phyloP scores from a whole-genome alignment of 2,329 filamentous ascomycete species.

The Aspergillus flavus region DNA sequence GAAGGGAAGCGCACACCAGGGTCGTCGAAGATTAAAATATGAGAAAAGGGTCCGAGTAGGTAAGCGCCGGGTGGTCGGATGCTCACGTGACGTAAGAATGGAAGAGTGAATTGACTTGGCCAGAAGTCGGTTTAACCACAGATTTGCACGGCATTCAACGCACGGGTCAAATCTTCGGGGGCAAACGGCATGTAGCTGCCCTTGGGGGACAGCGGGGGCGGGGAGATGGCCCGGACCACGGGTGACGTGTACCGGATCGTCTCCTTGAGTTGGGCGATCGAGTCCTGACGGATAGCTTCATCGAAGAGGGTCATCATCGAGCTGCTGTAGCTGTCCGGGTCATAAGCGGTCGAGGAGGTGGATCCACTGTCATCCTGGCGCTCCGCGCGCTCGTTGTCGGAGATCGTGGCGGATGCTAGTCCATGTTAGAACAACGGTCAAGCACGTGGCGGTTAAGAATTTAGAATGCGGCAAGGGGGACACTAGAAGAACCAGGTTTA shows the following conservation, averaged over 20 bases:
- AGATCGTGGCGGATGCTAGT: slow-evolving; percentile 23
- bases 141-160: slow-evolving; percentile 41
- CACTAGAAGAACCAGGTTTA: slow-evolving; percentile 6
- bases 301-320: slow-evolving; percentile 39
- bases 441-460: not conserved
- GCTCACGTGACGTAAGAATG: slow-evolving; percentile 6
- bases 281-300: slow-evolving; percentile 31
- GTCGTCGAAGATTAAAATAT: slow-evolving; percentile 12
- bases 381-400: slow-evolving; percentile 27
- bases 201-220: slow-evolving; percentile 26
- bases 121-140: slow-evolving; percentile 23
- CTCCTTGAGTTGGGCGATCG: slow-evolving; percentile 35
- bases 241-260: slow-evolving; percentile 36
- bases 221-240: slow-evolving; percentile 30
- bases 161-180: slow-evolving; percentile 39
- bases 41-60: not conserved
- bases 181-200: slow-evolving; percentile 34
- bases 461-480: not conserved
- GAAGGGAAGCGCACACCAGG: slow-evolving; percentile 10
- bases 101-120: slow-evolving; percentile 9
- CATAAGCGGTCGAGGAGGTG: slow-evolving; percentile 40
- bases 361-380: slow-evolving; percentile 34
- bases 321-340: slow-evolving; percentile 36
- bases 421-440: slow-evolving; percentile 15
- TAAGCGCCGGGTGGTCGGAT: slow-evolving; percentile 1